Evolutionary conservation across 2,329 filamentous ascomycete genomes (phyloP).

Genomic region (Diaporthe caulivora): DNA sequence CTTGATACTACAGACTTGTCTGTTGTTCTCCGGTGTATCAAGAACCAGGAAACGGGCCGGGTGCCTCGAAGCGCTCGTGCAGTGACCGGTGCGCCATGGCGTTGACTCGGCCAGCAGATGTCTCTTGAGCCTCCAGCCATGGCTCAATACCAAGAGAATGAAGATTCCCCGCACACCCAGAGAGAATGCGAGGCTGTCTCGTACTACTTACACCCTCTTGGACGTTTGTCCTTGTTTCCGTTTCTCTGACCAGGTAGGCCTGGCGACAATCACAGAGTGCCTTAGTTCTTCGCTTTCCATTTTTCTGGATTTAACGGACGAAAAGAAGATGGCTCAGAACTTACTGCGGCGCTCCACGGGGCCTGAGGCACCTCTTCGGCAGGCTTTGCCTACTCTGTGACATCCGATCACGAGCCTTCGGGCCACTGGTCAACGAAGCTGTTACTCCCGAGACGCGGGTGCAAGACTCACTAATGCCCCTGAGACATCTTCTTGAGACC

Average conservation of each 20-base stretch:
- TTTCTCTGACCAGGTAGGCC: background rate
- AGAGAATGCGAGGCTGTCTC: background rate
- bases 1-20: background rate
- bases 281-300: background rate
- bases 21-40: background rate
- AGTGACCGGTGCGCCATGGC: slow-evolving; percentile 16
- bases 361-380: background rate
- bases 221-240: background rate
- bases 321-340: background rate
- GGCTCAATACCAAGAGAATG: background rate
- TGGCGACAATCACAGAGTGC: background rate
- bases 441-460: background rate
- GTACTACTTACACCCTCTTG: background rate
- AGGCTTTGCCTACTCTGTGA: background rate
- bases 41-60: background rate
- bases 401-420: background rate
- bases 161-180: slow-evolving; percentile 12
- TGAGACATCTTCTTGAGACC: background rate
- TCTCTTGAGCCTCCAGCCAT: slow-evolving; percentile 3
- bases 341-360: background rate
- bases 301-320: background rate
- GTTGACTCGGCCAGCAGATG: background rate
- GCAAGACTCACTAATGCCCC: background rate
- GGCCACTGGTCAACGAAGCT: background rate
- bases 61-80: background rate